Evolutionary conservation across 2,329 filamentous ascomycete genomes (phyloP).

Genomic region (Lithohypha guttulata): DNA sequence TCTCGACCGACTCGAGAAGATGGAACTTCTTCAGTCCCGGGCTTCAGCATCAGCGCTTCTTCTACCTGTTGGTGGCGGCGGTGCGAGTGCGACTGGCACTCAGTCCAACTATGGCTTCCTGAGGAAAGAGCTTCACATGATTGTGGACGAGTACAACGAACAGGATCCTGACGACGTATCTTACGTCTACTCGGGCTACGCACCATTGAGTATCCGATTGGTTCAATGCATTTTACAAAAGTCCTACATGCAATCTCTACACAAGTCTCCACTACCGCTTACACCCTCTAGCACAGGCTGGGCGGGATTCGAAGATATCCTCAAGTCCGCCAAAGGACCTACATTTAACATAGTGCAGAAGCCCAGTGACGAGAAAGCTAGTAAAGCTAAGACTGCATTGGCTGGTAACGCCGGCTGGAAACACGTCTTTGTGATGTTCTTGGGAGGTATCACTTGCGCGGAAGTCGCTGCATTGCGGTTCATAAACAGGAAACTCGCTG

Average conservation of each 20-base stretch:
- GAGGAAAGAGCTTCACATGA: constrained; percentile 74
- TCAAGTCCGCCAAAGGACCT: constrained; percentile 75
- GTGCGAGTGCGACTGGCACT: constrained; percentile 37
- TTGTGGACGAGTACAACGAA: constrained; percentile 94
- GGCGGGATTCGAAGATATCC: constrained; percentile 84
- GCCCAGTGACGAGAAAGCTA: constrained; percentile 73
- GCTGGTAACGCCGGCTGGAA: constrained; percentile 66
- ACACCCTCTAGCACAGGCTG: constrained; percentile 63
- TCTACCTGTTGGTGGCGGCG: constrained; percentile 60
- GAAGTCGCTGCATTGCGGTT: constrained; percentile 92
- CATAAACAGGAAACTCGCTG: constrained; percentile 73
- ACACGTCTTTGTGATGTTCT: constrained; percentile 89
- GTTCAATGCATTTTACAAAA: constrained; percentile 93
- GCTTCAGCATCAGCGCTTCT: constrained; percentile 69
- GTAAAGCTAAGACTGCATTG: constrained; percentile 73
- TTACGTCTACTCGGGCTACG: constrained; percentile 97
- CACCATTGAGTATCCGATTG: constrained; percentile 78
- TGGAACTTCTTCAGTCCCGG: constrained; percentile 71
- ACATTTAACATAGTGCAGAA: constrained; percentile 90
- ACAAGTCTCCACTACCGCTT: constrained; percentile 49
- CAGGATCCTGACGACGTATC: constrained; percentile 86
- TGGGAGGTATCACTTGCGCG: constrained; percentile 93
- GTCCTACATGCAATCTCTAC: constrained; percentile 62
- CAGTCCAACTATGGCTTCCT: constrained; percentile 87
- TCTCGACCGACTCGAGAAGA: constrained; percentile 74